These are phyloP conservation scores for Septoria petroselini DNA, from an alignment of 2,329 filamentous ascomycete species.

Conservation along the genomic window DNA sequence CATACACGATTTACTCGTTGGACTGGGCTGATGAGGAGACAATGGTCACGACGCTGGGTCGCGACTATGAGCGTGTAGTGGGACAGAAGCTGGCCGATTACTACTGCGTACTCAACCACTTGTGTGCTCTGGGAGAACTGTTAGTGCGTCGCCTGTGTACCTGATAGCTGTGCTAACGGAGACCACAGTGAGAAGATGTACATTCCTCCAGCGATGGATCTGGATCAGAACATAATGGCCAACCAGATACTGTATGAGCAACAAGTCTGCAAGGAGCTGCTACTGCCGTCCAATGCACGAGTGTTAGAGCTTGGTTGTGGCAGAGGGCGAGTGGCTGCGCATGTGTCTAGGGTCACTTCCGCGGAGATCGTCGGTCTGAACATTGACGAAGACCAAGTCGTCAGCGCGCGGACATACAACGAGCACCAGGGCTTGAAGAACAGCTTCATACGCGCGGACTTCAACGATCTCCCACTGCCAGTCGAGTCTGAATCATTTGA, in stretches of 20 bases:
- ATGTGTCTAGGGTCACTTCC: constrained; percentile 29
- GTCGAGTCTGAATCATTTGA: constrained; percentile 29
- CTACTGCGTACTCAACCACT: constrained; percentile 34
- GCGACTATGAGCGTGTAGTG: constrained; percentile 31
- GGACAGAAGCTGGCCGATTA: constrained; percentile 32
- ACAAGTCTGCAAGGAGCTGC: constrained; percentile 29
- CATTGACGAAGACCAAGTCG: constrained; percentile 34
- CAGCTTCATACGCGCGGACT: constrained; percentile 29
- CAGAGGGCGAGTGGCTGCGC: constrained; percentile 33
- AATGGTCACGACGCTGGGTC: constrained; percentile 31
- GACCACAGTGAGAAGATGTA: constrained; percentile 33
- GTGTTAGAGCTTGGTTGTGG: constrained; percentile 35
- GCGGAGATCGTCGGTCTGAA: constrained; percentile 33
- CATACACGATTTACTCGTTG: constrained; percentile 34
- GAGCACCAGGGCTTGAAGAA: constrained; percentile 24
- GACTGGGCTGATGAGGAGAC: constrained; percentile 33
- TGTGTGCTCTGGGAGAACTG: constrained; percentile 34
- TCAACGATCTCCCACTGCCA: constrained; percentile 33
- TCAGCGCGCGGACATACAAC: constrained; percentile 30
- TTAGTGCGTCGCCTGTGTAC: background rate
- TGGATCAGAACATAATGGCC: constrained; percentile 20
- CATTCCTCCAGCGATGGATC: constrained; percentile 32
- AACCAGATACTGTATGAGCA: constrained; percentile 35
- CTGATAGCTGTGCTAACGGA: background rate
- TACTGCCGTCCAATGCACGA: constrained; percentile 28